These are phyloP conservation scores for Thinopyrum elongatum DNA, from an alignment of 176 grass and related monocot species.

Conservation along the genomic window DNA sequence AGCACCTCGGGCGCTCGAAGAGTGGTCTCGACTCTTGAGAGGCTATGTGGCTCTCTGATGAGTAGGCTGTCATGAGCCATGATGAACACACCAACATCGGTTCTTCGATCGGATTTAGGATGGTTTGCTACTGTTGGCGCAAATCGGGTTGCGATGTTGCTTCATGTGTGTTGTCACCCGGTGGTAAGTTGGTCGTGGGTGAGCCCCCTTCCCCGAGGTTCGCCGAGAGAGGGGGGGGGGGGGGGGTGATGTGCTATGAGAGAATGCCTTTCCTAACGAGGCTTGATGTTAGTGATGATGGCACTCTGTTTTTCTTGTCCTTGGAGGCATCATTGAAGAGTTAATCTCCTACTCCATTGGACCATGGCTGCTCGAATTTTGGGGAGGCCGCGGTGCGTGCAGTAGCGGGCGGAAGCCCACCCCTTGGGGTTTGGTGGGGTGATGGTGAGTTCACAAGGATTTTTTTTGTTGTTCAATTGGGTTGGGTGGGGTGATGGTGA, in stretches of 20 bases:
- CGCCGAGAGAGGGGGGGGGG: too few relatives aligned
- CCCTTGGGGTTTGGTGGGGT: too few relatives aligned
- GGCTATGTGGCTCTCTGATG: not conserved
- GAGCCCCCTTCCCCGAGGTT: not conserved
- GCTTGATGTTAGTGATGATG: too few relatives aligned
- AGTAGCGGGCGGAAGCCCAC: too few relatives aligned
- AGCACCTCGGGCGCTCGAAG: not conserved
- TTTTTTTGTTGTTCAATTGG: not conserved
- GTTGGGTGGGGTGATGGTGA: not conserved
- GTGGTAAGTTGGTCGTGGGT: not conserved
- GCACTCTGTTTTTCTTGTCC: too few relatives aligned
- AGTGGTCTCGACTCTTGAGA: not conserved
- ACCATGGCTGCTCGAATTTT: too few relatives aligned
- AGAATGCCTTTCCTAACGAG: too few relatives aligned
- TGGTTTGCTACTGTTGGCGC: not conserved
- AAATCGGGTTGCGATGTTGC: not conserved
- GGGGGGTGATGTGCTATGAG: too few relatives aligned
- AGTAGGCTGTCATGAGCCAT: not conserved
- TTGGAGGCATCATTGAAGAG: too few relatives aligned
- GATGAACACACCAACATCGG: not conserved
- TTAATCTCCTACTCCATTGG: too few relatives aligned
- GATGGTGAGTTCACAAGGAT: not conserved
- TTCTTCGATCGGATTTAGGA: not conserved
- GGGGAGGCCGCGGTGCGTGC: too few relatives aligned
- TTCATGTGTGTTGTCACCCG: not conserved